These are phyloP conservation scores for Diaporthe destruens DNA, from an alignment of 2,329 filamentous ascomycete species.

Conservation along the genomic window DNA sequence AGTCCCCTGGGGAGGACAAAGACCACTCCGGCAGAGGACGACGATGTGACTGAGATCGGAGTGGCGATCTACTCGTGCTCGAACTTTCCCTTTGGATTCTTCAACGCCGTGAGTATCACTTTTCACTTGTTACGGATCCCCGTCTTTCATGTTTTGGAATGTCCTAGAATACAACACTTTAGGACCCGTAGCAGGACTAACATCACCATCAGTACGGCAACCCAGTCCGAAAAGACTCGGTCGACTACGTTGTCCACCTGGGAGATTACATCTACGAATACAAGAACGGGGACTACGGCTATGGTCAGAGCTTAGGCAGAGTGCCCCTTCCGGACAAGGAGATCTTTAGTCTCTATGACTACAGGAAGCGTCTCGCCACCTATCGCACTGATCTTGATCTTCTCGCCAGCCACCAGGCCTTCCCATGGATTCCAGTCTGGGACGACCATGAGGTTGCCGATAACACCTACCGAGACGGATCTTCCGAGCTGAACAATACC, in stretches of 20 bases:
- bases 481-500: slow-evolving; percentile 72
- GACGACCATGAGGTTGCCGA: slow-evolving; percentile 74
- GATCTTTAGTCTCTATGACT: slow-evolving; percentile 68
- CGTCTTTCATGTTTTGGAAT: too few species aligned
- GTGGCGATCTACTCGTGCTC: slow-evolving; percentile 79
- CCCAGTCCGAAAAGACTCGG: slow-evolving; percentile 68
- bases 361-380: slow-evolving; percentile 68
- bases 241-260: slow-evolving; percentile 71
- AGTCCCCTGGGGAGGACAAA: slow-evolving; percentile 77
- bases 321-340: slow-evolving; percentile 65
- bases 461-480: slow-evolving; percentile 75
- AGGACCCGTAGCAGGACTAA: too few species aligned
- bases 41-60: slow-evolving; percentile 68
- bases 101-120: slow-evolving; percentile 49
- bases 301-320: slow-evolving; percentile 64
- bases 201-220: slow-evolving; percentile 60
- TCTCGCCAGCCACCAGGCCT: slow-evolving; percentile 65
- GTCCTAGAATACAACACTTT: too few species aligned
- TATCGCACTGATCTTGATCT: slow-evolving; percentile 74
- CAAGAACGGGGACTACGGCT: slow-evolving; percentile 60
- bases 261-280: slow-evolving; percentile 77
- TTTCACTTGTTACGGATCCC: too few species aligned
- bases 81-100: slow-evolving; percentile 73
- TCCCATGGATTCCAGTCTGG: slow-evolving; percentile 74
- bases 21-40: slow-evolving; percentile 70